Conservation (phyloP, 139 green algal genomes). For the Parachlorella kessleri region DNA sequence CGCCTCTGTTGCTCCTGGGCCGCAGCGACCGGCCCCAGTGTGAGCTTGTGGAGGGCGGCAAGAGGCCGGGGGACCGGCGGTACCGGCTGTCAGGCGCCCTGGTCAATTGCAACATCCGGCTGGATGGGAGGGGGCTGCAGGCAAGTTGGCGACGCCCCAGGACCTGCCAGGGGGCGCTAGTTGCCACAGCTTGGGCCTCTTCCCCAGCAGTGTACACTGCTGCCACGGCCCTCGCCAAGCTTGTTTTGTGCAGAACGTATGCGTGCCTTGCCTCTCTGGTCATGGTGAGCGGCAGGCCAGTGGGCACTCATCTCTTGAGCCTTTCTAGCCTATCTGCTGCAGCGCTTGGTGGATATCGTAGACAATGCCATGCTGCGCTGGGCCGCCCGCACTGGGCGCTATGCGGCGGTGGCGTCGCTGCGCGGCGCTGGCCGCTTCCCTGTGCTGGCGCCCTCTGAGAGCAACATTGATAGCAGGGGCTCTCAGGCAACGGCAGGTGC, state of each 20-base stretch:
- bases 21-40: slow-evolving; percentile 10
- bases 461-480: too few species aligned
- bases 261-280: too few species aligned
- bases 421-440: not conserved
- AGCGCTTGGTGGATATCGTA: slow-evolving; percentile 40
- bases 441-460: not conserved
- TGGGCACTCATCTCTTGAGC: too few species aligned
- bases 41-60: not conserved
- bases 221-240: too few species aligned
- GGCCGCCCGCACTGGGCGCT: slow-evolving; percentile 10
- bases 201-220: too few species aligned
- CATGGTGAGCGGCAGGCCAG: too few species aligned
- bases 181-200: too few species aligned
- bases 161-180: not conserved
- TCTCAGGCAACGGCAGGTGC: too few species aligned
- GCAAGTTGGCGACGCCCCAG: not conserved
- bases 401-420: slow-evolving; percentile 9
- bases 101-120: slow-evolving; percentile 30
- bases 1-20: too few species aligned
- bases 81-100: slow-evolving; percentile 13
- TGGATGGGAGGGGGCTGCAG: slow-evolving; percentile 26
- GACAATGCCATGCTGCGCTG: slow-evolving; percentile 27
- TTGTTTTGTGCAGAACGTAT: too few species aligned
- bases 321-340: too few species aligned
- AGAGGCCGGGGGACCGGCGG: not conserved